These are phyloP conservation scores for Biscogniauxia mediterranea DNA, from an alignment of 2,329 filamentous ascomycete species.

Conservation along the genomic window DNA sequence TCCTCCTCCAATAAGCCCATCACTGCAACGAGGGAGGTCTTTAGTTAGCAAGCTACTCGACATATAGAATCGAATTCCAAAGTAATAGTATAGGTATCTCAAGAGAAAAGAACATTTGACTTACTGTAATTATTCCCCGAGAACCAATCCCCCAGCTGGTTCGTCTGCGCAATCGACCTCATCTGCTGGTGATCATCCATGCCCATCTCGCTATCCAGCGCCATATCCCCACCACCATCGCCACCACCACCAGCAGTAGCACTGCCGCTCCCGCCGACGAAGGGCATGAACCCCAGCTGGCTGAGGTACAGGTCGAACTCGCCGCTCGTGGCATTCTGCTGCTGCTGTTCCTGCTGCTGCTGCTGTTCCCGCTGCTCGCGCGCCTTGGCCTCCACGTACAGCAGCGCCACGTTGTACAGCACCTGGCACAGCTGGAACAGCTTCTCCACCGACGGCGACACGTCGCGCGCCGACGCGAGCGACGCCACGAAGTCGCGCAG, in stretches of 20 bases:
- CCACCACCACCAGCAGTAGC: background rate
- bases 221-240: background rate
- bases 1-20: slow-evolving; percentile 34
- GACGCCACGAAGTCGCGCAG: slow-evolving; percentile 51
- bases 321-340: slow-evolving; percentile 26
- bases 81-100: background rate
- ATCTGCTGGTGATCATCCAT: slow-evolving; percentile 11
- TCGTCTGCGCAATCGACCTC: slow-evolving; percentile 25
- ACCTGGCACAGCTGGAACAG: slow-evolving; percentile 58
- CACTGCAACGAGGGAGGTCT: slow-evolving; percentile 8
- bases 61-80: background rate
- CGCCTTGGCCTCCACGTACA: slow-evolving; percentile 57
- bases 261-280: slow-evolving; percentile 11
- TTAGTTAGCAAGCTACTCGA: background rate
- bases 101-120: background rate
- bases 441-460: slow-evolving; percentile 49
- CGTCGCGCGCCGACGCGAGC: slow-evolving; percentile 46
- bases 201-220: slow-evolving; percentile 4
- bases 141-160: slow-evolving; percentile 36
- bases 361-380: slow-evolving; percentile 20
- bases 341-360: slow-evolving; percentile 15
- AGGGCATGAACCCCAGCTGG: slow-evolving; percentile 35
- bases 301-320: slow-evolving; percentile 35
- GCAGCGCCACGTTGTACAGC: slow-evolving; percentile 55
- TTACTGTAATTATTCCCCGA: slow-evolving; percentile 31